Evolutionary conservation across 176 grass and related monocot species (phyloP).

Genomic region (Hordeum marinum): DNA sequence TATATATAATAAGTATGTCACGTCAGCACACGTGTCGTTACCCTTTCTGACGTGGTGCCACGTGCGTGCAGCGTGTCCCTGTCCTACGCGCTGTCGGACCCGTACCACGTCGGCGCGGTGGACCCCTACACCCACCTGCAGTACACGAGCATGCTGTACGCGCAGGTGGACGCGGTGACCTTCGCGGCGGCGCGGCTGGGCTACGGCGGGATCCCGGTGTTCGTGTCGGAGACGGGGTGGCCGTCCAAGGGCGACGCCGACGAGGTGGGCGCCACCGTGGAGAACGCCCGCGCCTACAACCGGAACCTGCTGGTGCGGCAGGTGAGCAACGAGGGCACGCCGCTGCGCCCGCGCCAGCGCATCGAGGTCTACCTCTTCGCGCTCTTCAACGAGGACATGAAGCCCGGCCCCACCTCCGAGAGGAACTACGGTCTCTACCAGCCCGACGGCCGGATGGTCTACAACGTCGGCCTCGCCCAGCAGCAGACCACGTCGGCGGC

Average conservation of each 20-base stretch:
- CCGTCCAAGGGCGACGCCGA: slow-evolving; percentile 80
- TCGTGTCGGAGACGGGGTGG: slow-evolving; percentile 96
- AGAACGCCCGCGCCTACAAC: slow-evolving; percentile 80
- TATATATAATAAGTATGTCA: too few species aligned
- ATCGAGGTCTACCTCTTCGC: slow-evolving; percentile 94
- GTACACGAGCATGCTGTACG: slow-evolving; percentile 96
- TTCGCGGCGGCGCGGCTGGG: slow-evolving; percentile 71
- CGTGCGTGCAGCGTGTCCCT: slow-evolving; percentile 23
- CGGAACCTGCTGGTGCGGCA: slow-evolving; percentile 73
- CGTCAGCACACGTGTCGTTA: too few species aligned
- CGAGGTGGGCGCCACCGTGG: slow-evolving; percentile 72
- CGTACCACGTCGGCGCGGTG: slow-evolving; percentile 45
- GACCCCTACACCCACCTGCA: slow-evolving; percentile 77
- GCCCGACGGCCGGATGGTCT: slow-evolving; percentile 76
- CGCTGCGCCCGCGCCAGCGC: slow-evolving; percentile 53
- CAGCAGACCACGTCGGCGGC: slow-evolving; percentile 37
- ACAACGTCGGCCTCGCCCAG: slow-evolving; percentile 62
- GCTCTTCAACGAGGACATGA: slow-evolving; percentile 96
- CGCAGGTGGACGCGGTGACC: slow-evolving; percentile 87
- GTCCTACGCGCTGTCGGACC: slow-evolving; percentile 73
- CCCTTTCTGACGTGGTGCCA: background rate
- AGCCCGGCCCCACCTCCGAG: slow-evolving; percentile 79
- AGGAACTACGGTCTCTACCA: slow-evolving; percentile 85
- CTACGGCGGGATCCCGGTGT: slow-evolving; percentile 49
- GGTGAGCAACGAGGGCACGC: slow-evolving; percentile 66